Base-by-base conservation (phyloP, 2,329 filamentous ascomycete species). In the Ophiostoma angusticollis region DNA sequence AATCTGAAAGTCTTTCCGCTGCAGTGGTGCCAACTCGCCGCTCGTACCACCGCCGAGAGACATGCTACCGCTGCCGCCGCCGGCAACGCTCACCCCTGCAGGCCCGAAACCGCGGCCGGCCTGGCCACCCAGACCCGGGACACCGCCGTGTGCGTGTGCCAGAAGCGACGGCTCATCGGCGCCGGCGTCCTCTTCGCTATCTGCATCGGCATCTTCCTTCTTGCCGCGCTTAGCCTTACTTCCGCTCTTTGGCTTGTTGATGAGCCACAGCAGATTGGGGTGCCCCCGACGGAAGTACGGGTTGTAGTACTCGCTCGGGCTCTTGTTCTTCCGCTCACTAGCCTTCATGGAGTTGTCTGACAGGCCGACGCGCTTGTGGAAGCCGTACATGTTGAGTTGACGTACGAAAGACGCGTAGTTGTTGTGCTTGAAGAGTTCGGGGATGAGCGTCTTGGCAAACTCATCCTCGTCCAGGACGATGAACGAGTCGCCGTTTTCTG, bases 351-450 rank as follows among this genome's bases (percentile, higher is more conserved):
- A 95, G 55, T 95, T 95, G 59, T 98, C 91, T 4, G 87, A 94
- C 14, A 98, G 70, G 4, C 84, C 84, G 4, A 91, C 84, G 30
- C 84, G 80, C 66, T 98, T 98, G 68, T 98, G 91, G 53, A 98
- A 98, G 45, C 93, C 87, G 58, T 94, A 95, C 68, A 95, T 95
- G 60, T 95, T 95, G 46, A 95, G 70, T 57, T 95, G 87, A 25
- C 87, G 80, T 40, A 95, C 87, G 56, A 95, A 95, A 48, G 87
- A 94, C 33, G 87, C 87, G 60, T 95, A 95, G 58, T 95, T 95
- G 70, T 89, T 94, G 64, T 98, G 91, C 61, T 98, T 98, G 71
- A 98, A 98, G 46, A 96, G 78, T 59, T 96, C 93, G 1, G 91
- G 91, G 18, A 98, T 83, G 50, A 98, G 80, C 27, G 84, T 85